These are phyloP conservation scores for Penicillium lividum DNA, from an alignment of 495 filamentous ascomycete species.

Conservation along the genomic window DNA sequence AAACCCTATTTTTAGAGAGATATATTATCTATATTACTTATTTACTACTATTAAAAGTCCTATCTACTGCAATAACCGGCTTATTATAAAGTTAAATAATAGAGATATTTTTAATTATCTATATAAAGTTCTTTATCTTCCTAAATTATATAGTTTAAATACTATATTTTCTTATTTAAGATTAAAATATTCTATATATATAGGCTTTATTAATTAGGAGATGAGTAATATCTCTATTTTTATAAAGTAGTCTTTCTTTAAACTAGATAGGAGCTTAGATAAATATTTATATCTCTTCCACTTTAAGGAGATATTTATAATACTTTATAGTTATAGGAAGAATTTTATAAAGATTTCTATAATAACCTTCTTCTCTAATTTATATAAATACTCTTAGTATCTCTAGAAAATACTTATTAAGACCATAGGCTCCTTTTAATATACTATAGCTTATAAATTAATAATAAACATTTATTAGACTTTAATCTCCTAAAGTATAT, in stretches of 20 bases:
- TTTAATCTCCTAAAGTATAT: no score
- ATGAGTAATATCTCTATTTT: no score
- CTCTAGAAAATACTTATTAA: no score
- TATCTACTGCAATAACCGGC: conserved; percentile 12
- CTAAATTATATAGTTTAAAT: conserved; percentile 14
- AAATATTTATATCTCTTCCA: conserved; percentile 1
- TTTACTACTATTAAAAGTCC: conserved; percentile 4
- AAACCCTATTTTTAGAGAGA: not conserved
- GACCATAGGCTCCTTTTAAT: no score
- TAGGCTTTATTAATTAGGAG: no score
- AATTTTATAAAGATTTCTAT: no score
- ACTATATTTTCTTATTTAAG: conserved; percentile 13
- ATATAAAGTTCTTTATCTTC: conserved; percentile 9
- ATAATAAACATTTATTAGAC: no score
- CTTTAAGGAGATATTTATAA: conserved; percentile 10
- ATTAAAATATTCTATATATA: conserved; percentile 4
- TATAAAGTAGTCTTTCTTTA: not conserved
- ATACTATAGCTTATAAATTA: no score
- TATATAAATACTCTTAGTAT: no score
- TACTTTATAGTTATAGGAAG: conserved; percentile 8
- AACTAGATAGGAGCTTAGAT: conserved; percentile 15
- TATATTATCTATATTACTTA: conserved; percentile 3
- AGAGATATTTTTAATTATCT: not conserved
- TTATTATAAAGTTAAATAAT: conserved; percentile 2
- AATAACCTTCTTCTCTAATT: no score